These are phyloP conservation scores for Coprinopsis sp. DNA, from an alignment of 768 basidiomycete genomes.

Conservation along the genomic window DNA sequence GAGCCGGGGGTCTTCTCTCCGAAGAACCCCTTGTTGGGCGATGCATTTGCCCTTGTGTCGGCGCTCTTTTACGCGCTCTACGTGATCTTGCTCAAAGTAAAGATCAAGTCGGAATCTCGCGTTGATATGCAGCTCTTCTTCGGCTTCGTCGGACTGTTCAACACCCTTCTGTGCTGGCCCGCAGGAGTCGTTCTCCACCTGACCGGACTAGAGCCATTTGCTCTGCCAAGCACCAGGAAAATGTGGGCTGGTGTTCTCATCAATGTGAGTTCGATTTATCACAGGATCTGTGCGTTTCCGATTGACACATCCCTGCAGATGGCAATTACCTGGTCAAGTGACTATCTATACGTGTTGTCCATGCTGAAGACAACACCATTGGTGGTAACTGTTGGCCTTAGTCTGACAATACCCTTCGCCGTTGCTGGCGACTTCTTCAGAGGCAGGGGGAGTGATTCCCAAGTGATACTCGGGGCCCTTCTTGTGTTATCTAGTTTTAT, in stretches of 20 bases:
- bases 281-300: neutral
- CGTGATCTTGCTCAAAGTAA: conserved; percentile 84
- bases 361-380: conserved; percentile 97
- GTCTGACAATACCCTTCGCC: conserved; percentile 90
- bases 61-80: conserved; percentile 88
- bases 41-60: conserved; percentile 78
- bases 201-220: conserved; percentile 67
- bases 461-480: conserved; percentile 69
- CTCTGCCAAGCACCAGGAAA: conserved; percentile 53
- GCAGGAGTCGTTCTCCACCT: conserved; percentile 73
- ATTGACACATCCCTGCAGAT: conserved; percentile 43
- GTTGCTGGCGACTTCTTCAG: conserved; percentile 65
- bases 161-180: conserved; percentile 71
- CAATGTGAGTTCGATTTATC: conserved; percentile 28
- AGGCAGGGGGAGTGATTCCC: conserved; percentile 38
- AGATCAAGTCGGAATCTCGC: conserved; percentile 73
- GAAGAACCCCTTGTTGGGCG: conserved; percentile 46
- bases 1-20: conserved; percentile 10
- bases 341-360: conserved; percentile 81
- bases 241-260: conserved; percentile 32
- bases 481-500: conserved; percentile 77
- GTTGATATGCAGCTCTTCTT: conserved; percentile 95
- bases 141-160: conserved; percentile 89
- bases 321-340: conserved; percentile 76
- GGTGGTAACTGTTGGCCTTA: conserved; percentile 89